Evolutionary conservation across 2,329 filamentous ascomycete genomes (phyloP).

Genomic region (Apiospora pterosperma): DNA sequence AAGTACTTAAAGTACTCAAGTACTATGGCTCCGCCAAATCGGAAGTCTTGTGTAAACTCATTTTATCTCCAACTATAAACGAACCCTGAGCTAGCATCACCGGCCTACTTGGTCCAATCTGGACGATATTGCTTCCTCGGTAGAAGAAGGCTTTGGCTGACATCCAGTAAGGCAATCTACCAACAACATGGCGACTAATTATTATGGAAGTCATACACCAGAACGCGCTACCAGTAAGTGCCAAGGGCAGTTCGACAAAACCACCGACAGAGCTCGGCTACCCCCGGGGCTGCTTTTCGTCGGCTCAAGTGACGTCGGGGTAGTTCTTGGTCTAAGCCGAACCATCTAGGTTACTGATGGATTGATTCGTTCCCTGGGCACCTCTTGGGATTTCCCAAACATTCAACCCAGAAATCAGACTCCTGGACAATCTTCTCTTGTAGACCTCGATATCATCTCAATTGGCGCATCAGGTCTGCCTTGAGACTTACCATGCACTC

Average conservation of each 20-base stretch:
- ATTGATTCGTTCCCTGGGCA: background rate
- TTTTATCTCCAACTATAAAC: no score
- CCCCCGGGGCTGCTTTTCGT: conserved; percentile 5
- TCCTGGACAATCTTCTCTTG: background rate
- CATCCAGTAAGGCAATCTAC: background rate
- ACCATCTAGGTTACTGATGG: no score
- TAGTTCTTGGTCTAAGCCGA: background rate
- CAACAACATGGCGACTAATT: background rate
- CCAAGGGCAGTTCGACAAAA: background rate
- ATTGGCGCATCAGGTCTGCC: background rate
- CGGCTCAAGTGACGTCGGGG: conserved; percentile 5
- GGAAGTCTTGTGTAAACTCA: no score
- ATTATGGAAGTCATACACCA: background rate
- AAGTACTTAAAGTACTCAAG: no score
- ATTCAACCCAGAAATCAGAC: background rate
- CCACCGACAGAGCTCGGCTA: background rate
- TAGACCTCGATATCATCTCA: background rate
- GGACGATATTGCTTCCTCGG: background rate
- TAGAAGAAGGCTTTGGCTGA: background rate
- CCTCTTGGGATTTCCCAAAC: background rate
- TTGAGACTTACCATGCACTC: background rate
- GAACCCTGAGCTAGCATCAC: background rate
- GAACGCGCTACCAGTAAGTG: background rate
- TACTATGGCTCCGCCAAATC: no score
- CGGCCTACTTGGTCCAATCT: background rate